A percentile compares a stretch with the other conserved stretches of the same genome.
Conservation (phyloP, 2,329 filamentous ascomycete species). For the Bipolaris cookei region DNA sequence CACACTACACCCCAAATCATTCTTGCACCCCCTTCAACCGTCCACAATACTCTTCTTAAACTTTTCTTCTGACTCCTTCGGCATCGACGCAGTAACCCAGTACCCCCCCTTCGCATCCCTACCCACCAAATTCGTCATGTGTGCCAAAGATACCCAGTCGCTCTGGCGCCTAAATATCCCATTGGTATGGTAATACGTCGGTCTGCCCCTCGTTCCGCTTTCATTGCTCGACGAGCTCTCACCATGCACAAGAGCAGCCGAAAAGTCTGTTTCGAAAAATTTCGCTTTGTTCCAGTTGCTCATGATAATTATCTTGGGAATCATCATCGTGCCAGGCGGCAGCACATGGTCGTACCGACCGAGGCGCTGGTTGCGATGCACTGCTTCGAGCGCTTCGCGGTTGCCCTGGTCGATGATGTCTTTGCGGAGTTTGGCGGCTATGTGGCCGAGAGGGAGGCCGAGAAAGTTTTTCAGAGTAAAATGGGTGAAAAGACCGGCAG, state of each 20-base stretch:
- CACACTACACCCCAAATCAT: background rate
- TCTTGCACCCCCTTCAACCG: background rate
- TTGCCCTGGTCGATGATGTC: slow-evolving; percentile 27
- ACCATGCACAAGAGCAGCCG: slow-evolving; percentile 16
- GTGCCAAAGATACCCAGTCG: no score
- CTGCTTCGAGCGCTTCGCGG: slow-evolving; percentile 25
- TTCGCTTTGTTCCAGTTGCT: slow-evolving; percentile 26
- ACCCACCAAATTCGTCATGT: slow-evolving; percentile 10
- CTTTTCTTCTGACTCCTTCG: background rate
- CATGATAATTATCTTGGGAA: slow-evolving; percentile 15
- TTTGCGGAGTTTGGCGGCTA: slow-evolving; percentile 31
- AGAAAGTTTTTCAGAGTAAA: slow-evolving; percentile 23
- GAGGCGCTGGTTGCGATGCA: background rate
- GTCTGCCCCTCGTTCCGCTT: background rate
- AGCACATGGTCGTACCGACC: background rate
- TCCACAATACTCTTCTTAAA: slow-evolving; percentile 3
- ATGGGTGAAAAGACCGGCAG: slow-evolving; percentile 7
- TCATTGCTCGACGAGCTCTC: no score
- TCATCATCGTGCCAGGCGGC: background rate
- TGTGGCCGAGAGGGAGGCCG: slow-evolving; percentile 23
- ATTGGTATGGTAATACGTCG: background rate
- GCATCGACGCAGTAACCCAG: slow-evolving; percentile 16
- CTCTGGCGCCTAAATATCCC: no score
- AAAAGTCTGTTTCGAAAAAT: slow-evolving; percentile 26
- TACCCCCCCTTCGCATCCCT: slow-evolving; percentile 29